These are phyloP conservation scores for Aspergillus wentii DNA, from an alignment of 495 filamentous ascomycete genomes.

Conservation along the genomic window DNA sequence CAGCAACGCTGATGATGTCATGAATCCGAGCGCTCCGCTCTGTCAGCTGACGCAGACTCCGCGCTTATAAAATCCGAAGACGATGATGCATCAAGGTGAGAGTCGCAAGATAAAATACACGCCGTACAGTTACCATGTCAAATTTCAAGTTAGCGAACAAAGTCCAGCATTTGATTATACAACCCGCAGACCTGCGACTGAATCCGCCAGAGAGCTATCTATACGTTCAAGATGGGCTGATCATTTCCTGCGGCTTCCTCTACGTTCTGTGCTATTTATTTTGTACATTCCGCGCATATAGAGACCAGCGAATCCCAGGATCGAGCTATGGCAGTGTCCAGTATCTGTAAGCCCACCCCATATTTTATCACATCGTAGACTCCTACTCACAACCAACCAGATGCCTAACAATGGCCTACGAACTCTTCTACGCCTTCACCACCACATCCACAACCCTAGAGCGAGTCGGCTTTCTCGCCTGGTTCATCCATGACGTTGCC, in stretches of 20 bases:
- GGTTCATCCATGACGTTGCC: slow-evolving; percentile 12
- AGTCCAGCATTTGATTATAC: slow-evolving; percentile 10
- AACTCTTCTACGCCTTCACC: slow-evolving; percentile 13
- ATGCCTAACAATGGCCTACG: slow-evolving; percentile 15
- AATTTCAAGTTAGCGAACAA: slow-evolving; percentile 7
- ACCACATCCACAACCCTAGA: slow-evolving; percentile 9
- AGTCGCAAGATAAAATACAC: too few species aligned
- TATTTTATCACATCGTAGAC: not conserved
- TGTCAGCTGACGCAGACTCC: too few species aligned
- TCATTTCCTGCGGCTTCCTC: slow-evolving; percentile 14
- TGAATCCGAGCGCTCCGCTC: too few species aligned
- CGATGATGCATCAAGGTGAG: too few species aligned
- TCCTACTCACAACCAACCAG: not conserved
- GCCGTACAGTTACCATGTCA: too few species aligned
- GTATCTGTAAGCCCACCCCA: slow-evolving; percentile 4
- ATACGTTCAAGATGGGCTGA: slow-evolving; percentile 16
- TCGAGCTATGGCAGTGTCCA: slow-evolving; percentile 4
- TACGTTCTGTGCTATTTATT: slow-evolving; percentile 14
- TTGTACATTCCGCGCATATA: slow-evolving; percentile 7
- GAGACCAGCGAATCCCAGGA: slow-evolving; percentile 9
- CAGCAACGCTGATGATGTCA: too few species aligned
- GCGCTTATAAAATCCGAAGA: too few species aligned
- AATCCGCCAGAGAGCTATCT: slow-evolving; percentile 16
- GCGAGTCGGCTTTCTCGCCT: slow-evolving; percentile 8
- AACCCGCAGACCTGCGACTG: slow-evolving; percentile 8